Base-by-base conservation (phyloP, 495 filamentous ascomycete species). In the Xylaria castorea region DNA sequence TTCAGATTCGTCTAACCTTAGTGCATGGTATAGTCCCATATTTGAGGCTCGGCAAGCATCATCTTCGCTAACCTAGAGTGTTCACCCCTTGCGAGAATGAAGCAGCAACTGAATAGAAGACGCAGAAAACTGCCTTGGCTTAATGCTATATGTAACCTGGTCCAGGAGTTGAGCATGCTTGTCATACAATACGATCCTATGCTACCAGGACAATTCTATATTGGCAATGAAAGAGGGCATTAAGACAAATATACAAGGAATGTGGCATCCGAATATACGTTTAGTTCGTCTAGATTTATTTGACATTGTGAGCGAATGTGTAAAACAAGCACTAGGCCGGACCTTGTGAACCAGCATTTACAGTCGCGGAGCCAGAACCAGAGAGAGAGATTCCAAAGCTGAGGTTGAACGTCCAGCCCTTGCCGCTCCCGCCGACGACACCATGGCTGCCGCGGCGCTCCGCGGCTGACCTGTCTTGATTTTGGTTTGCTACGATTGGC, bases 371-470 rank as follows among this genome's bases (percentile, higher is more conserved):
- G 18, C 53, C 66, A 7, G 61, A 57, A 11, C 74, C 71, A 27
- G 76, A 72, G 30, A 79, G 67, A 20, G 78, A 78, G 16, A 79
- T 57, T 11, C 78, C 76, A 74, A 71, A 71, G 46, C 73, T 79
- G 70, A 76, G 68, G 66, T 77, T 79, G 38, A 77, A 79, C 6
- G 44, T 63, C 68, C 74, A 78, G 36, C 74, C 74, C 55, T 68
- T 66, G 11, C 72, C 62, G 4, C 72, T 71, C 20, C 66, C 68
- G 12, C 71, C 57, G 7, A 74, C 62, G n/a, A 70, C 69, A 14
- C 64, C 69, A 20, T 67, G 65, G 20, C 68, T 75, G 32, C 74
- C 76, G 51, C 71, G 68, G 32, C 73, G 53, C 62, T 75, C 74
- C 0, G 70, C 40, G 7, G 70, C 57, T 14, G 73, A 42, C 0